phyloP scores from a whole-genome alignment of 2,329 filamentous ascomycete genomes.

The Decorospora gaudefroyi region DNA sequence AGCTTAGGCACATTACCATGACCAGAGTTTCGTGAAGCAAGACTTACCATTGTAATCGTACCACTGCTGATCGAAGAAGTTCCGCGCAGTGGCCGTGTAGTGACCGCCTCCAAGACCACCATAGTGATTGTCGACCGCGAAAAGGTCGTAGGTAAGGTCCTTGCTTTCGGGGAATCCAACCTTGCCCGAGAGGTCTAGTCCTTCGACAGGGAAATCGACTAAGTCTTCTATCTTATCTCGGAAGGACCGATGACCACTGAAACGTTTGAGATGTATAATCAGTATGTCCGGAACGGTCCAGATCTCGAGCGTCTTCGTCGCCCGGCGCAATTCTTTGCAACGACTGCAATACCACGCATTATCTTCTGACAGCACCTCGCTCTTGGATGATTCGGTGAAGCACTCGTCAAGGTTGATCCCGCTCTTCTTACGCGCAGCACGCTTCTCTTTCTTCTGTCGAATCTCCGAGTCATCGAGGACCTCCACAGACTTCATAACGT shows the following conservation, averaged over 20 bases:
- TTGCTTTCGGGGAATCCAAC: conserved; percentile 83
- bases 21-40: neutral
- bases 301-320: conserved; percentile 94
- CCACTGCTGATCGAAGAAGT: conserved; percentile 87
- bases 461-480: conserved; percentile 64
- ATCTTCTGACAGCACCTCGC: conserved; percentile 89
- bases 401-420: conserved; percentile 89
- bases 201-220: conserved; percentile 89
- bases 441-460: conserved; percentile 63
- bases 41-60: conserved; percentile 89
- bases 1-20: neutral
- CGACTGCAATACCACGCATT: conserved; percentile 98
- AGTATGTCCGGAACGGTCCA: conserved; percentile 97
- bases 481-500: conserved; percentile 63
- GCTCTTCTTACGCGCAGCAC: conserved; percentile 68
- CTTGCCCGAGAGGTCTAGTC: conserved; percentile 77
- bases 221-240: conserved; percentile 89
- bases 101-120: conserved; percentile 92
- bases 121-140: conserved; percentile 95
- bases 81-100: conserved; percentile 93
- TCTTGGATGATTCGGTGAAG: conserved; percentile 90
- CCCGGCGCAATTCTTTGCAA: conserved; percentile 90
- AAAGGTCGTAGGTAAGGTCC: conserved; percentile 84
- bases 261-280: conserved; percentile 92
- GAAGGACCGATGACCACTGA: conserved; percentile 80